These are phyloP conservation scores for Alternaria conjuncta DNA, from an alignment of 2,329 filamentous ascomycete species.

Conservation along the genomic window DNA sequence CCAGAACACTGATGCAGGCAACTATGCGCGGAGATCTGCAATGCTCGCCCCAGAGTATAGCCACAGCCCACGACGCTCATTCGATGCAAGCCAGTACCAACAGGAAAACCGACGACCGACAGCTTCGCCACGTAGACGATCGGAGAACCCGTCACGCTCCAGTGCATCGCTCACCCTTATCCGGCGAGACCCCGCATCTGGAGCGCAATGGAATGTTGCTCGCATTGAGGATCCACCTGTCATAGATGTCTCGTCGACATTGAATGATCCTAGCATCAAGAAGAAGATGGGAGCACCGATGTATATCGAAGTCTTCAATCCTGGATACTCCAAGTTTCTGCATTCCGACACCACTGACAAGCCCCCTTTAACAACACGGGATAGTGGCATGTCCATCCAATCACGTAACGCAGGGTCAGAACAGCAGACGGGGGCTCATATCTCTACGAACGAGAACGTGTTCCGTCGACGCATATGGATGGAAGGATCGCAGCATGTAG, in stretches of 20 bases:
- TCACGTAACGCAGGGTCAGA: neutral
- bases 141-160: slow-evolving; percentile 16
- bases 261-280: slow-evolving; percentile 36
- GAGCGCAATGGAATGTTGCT: slow-evolving; percentile 60
- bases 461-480: slow-evolving; percentile 58
- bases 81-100: slow-evolving; percentile 27
- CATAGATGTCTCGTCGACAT: slow-evolving; percentile 51
- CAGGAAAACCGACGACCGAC: slow-evolving; percentile 30
- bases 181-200: slow-evolving; percentile 56
- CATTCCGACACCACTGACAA: slow-evolving; percentile 30
- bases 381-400: slow-evolving; percentile 22
- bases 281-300: slow-evolving; percentile 52
- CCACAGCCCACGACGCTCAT: slow-evolving; percentile 30
- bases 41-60: slow-evolving; percentile 23
- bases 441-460: slow-evolving; percentile 23
- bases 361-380: slow-evolving; percentile 17
- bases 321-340: slow-evolving; percentile 66
- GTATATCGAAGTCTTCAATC: slow-evolving; percentile 64
- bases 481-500: slow-evolving; percentile 52
- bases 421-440: slow-evolving; percentile 2
- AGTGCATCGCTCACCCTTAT: slow-evolving; percentile 55
- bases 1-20: slow-evolving; percentile 36
- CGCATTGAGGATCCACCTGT: slow-evolving; percentile 55
- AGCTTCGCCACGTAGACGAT: slow-evolving; percentile 28
- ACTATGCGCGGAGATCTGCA: slow-evolving; percentile 21